phyloP scores from a whole-genome alignment of 495 filamentous ascomycete species.

The Neurospora terricola region DNA sequence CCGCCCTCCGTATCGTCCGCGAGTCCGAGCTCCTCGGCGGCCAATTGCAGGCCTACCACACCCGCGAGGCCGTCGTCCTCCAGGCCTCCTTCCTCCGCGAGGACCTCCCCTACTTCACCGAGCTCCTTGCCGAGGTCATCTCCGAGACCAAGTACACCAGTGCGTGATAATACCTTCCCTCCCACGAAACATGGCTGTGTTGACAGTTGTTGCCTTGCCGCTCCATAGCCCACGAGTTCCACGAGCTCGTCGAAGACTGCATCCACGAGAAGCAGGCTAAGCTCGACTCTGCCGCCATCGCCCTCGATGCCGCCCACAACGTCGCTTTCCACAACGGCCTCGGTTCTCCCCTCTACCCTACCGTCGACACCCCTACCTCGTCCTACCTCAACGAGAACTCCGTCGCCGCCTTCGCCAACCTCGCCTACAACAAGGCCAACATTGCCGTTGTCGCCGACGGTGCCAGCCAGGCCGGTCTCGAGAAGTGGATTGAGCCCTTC shows the following conservation, averaged over 20 bases:
- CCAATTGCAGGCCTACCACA: constrained; percentile 73
- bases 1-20: constrained; percentile 81
- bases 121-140: constrained; percentile 87
- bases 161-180: constrained; percentile 34
- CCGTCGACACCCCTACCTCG: constrained; percentile 54
- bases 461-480: constrained; percentile 60
- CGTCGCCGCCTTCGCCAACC: constrained; percentile 59
- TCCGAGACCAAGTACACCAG: constrained; percentile 75
- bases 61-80: constrained; percentile 84
- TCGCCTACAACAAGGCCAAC: constrained; percentile 79
- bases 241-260: constrained; percentile 69
- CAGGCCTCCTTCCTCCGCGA: constrained; percentile 89
- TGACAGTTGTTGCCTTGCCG: constrained; percentile 6
- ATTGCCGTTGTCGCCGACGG: constrained; percentile 87
- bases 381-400: constrained; percentile 67
- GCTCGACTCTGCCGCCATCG: constrained; percentile 58
- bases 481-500: constrained; percentile 90
- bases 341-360: constrained; percentile 62
- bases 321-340: constrained; percentile 93
- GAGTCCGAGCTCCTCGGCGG: constrained; percentile 91
- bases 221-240: constrained; percentile 66
- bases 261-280: constrained; percentile 64
- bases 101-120: constrained; percentile 94
- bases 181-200: constrained; percentile 7
- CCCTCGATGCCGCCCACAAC: constrained; percentile 75